Evolutionary conservation across 2,329 filamentous ascomycete genomes (phyloP).

Genomic region (Penicillium paneum): DNA sequence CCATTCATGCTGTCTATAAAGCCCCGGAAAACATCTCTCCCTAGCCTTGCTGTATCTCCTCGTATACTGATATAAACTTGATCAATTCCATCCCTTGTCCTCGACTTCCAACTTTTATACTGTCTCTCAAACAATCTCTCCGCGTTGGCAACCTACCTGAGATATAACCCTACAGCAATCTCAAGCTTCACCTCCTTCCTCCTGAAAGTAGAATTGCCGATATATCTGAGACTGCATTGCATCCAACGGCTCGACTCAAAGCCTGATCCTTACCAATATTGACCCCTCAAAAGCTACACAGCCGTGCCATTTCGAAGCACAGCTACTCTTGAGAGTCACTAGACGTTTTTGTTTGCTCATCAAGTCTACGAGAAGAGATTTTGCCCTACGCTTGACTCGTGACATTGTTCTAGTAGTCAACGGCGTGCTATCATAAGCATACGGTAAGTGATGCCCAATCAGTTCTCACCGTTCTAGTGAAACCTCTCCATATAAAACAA

Average conservation of each 20-base stretch:
- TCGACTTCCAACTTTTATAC: not conserved
- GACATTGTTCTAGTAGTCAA: not conserved
- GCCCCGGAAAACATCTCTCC: not conserved
- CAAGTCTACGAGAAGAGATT: not conserved
- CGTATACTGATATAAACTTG: not conserved
- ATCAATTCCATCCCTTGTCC: not conserved
- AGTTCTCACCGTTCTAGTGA: constrained; percentile 12
- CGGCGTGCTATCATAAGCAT: not conserved
- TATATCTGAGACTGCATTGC: constrained; percentile 24
- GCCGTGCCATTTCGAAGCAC: not conserved
- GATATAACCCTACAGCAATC: not conserved
- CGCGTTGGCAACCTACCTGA: not conserved
- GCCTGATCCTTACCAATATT: not conserved
- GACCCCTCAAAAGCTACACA: not conserved
- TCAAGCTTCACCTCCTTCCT: not conserved
- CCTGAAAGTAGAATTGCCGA: not conserved
- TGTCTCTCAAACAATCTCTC: constrained; percentile 9
- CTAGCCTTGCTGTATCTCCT: not conserved
- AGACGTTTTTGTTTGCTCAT: too few species aligned
- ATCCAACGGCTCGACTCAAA: constrained; percentile 14
- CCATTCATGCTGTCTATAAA: not conserved
- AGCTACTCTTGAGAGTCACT: not conserved
- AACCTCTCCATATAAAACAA: constrained; percentile 23
- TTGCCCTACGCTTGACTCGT: not conserved
- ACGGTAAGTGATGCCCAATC: constrained; percentile 11